Percentiles rank a stretch among this genome's conserved stretches.
Evolutionary conservation across 108 stramenopile genomes (phyloP).

Genomic region (Nitzschia sp.): DNA sequence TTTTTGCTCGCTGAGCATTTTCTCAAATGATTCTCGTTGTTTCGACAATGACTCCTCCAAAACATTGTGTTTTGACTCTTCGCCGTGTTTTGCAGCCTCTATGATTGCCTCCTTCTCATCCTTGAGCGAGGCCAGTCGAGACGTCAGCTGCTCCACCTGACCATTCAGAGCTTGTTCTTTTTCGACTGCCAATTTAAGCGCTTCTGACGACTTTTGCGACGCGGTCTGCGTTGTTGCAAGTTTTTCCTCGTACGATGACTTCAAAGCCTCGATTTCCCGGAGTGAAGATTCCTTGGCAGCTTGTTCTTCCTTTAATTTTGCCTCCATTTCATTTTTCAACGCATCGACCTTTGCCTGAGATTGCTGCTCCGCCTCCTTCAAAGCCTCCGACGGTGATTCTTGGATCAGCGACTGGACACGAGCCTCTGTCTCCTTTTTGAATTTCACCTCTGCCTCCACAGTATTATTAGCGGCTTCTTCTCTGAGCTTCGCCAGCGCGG

Average conservation of each 20-base stretch:
- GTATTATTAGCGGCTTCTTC: constrained; percentile 14
- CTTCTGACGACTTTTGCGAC: constrained; percentile 15
- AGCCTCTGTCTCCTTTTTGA: constrained; percentile 7
- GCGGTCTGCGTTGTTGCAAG: not conserved
- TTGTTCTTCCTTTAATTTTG: not conserved
- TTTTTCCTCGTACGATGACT: constrained; percentile 4
- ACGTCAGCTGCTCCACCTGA: constrained; percentile 11
- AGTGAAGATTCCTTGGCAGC: not conserved
- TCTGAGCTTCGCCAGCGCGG: constrained; percentile 5
- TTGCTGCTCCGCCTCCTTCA: not conserved
- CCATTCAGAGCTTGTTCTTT: constrained; percentile 19
- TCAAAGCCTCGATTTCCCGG: not conserved
- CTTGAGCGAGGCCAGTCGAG: constrained; percentile 16
- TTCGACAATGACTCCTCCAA: constrained; percentile 38
- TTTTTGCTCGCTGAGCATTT: constrained; percentile 37
- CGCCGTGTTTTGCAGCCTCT: constrained; percentile 28
- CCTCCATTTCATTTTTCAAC: not conserved
- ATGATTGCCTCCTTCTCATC: constrained; percentile 33
- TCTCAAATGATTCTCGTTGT: constrained; percentile 39
- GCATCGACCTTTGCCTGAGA: not conserved
- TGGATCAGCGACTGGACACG: not conserved
- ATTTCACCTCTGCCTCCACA: constrained; percentile 4
- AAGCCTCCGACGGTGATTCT: not conserved
- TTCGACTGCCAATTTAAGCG: constrained; percentile 3
- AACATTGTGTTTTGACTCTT: constrained; percentile 22